Conservation (phyloP, 306 rosid genomes). For the Acacia crassicarpa region DNA sequence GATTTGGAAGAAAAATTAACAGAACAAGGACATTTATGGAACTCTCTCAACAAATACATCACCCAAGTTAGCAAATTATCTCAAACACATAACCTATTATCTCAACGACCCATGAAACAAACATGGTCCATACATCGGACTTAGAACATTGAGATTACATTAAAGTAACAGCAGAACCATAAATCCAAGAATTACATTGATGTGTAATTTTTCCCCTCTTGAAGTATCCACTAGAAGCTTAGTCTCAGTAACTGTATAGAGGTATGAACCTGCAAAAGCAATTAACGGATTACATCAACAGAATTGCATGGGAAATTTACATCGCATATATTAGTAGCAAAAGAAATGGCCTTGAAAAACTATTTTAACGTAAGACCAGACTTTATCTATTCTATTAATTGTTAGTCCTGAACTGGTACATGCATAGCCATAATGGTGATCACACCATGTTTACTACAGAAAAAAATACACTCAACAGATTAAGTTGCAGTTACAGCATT, state of each 20-base stretch:
- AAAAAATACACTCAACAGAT: conserved; percentile 19
- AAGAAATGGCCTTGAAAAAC: conserved; percentile 6
- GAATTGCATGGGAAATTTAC: conserved; percentile 7
- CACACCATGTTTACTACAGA: conserved; percentile 12
- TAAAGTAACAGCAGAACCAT: conserved; percentile 11
- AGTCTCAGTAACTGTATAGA: conserved; percentile 74
- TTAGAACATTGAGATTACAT: conserved; percentile 3
- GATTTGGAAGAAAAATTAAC: neutral
- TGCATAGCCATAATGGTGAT: neutral
- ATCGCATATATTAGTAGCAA: conserved; percentile 4
- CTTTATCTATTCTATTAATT: conserved; percentile 2
- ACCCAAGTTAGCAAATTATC: conserved; percentile 14
- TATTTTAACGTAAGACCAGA: neutral
- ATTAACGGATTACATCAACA: conserved; percentile 17
- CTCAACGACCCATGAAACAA: conserved; percentile 22
- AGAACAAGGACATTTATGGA: conserved; percentile 16
- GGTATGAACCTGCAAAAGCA: conserved; percentile 60
- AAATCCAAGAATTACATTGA: conserved; percentile 57
- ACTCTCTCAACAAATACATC: conserved; percentile 11
- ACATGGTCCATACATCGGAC: conserved; percentile 13
- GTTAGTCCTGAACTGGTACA: conserved; percentile 16
- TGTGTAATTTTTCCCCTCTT: conserved; percentile 73
- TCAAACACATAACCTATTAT: conserved; percentile 1
- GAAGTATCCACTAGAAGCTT: conserved; percentile 87
- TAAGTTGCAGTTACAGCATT: neutral